Evolutionary conservation across 306 rosid genomes (phyloP).

Genomic region (Abrus precatorius): DNA sequence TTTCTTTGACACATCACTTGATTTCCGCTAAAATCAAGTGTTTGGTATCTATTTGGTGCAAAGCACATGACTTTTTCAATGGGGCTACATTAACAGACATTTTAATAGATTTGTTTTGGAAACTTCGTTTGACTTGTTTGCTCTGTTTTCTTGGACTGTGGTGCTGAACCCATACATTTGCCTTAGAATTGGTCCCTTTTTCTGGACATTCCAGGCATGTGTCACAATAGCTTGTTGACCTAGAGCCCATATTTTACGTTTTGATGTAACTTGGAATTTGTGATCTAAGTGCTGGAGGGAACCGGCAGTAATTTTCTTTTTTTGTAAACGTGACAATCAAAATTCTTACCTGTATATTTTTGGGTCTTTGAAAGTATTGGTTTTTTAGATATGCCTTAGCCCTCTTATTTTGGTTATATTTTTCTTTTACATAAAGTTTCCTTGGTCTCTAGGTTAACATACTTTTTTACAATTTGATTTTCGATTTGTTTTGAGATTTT

Average conservation of each 20-base stretch:
- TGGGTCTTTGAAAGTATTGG: background rate
- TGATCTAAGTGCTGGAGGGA: conserved; percentile 15
- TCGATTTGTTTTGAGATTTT: conserved; percentile 42
- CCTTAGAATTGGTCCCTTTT: background rate
- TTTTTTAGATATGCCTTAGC: conserved; percentile 15
- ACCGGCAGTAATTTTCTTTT: background rate
- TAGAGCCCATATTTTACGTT: background rate
- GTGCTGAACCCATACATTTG: background rate
- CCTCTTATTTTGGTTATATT: conserved; percentile 32
- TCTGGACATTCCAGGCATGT: background rate
- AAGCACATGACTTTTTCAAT: background rate
- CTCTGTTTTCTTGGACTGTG: conserved; percentile 21
- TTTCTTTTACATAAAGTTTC: conserved; percentile 30
- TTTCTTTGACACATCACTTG: background rate
- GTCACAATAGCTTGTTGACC: background rate
- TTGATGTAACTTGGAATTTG: conserved; percentile 24
- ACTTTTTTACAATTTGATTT: conserved; percentile 30
- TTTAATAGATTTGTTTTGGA: conserved; percentile 18
- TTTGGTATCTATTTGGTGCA: conserved; percentile 3
- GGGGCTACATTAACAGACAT: background rate
- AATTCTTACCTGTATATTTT: background rate
- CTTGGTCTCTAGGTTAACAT: background rate
- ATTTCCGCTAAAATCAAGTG: background rate
- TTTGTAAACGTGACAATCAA: conserved; percentile 2
- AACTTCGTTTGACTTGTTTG: background rate